Conservation (phyloP, 2,329 filamentous ascomycete species). For the Lasiodiplodia citricola region DNA sequence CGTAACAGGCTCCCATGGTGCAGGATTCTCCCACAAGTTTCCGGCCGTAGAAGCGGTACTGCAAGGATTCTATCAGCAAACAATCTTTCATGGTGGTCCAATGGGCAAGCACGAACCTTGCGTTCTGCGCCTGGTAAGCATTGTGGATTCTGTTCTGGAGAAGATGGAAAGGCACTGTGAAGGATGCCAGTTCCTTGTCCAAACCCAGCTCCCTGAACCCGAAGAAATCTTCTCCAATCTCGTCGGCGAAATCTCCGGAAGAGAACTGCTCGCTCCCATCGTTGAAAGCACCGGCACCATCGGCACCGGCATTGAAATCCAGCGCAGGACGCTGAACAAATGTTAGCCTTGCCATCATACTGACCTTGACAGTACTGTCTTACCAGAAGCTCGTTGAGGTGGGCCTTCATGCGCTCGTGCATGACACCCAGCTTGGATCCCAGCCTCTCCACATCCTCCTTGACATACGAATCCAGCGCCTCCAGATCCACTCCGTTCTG, state of each 20-base stretch:
- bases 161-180: constrained; percentile 92
- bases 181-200: constrained; percentile 82
- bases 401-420: constrained; percentile 92
- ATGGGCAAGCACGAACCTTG: constrained; percentile 51
- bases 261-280: constrained; percentile 98
- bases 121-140: constrained; percentile 79
- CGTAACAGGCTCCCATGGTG: constrained; percentile 77
- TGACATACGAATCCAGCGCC: constrained; percentile 81
- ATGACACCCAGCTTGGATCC: constrained; percentile 78
- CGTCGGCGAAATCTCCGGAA: constrained; percentile 94
- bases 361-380: constrained; percentile 30
- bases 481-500: constrained; percentile 85
- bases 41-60: constrained; percentile 64
- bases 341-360: constrained; percentile 32
- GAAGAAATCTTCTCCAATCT: constrained; percentile 98
- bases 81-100: neutral
- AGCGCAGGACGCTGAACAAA: constrained; percentile 73
- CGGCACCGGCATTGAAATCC: constrained; percentile 72
- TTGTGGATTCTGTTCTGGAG: constrained; percentile 89
- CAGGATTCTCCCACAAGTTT: constrained; percentile 70
- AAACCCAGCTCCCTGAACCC: constrained; percentile 95
- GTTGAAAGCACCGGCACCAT: constrained; percentile 90
- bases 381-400: constrained; percentile 85
- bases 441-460: constrained; percentile 90
- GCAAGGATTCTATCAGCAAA: constrained; percentile 41